Evolutionary conservation across 306 rosid species (phyloP).

Genomic region (Pyrus communis): DNA sequence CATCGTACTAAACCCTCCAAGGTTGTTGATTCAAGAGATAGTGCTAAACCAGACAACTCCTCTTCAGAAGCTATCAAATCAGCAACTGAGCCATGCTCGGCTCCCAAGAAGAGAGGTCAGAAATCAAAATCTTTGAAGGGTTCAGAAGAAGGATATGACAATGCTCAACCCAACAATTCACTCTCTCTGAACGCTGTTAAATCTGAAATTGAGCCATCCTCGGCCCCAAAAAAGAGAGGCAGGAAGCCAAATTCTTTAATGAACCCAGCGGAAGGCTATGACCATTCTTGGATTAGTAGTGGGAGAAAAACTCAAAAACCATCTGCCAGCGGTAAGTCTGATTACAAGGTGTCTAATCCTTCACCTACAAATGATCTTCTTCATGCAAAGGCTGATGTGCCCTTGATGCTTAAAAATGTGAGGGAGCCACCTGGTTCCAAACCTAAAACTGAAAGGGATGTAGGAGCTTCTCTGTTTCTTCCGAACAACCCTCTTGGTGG

Average conservation of each 20-base stretch:
- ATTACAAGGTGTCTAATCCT: constrained; percentile 1
- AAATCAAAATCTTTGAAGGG: constrained; percentile 50
- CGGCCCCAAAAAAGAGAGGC: constrained; percentile 50
- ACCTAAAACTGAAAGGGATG: constrained; percentile 19
- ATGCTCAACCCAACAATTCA: constrained; percentile 8
- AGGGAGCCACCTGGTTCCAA: constrained; percentile 14
- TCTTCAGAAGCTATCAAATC: constrained; percentile 18
- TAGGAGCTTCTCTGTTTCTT: not conserved
- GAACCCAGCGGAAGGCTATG: constrained; percentile 73
- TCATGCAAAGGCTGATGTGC: constrained; percentile 13
- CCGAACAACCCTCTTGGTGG: constrained; percentile 9
- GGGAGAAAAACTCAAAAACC: constrained; percentile 22
- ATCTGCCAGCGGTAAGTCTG: constrained; percentile 24
- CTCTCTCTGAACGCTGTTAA: constrained; percentile 14
- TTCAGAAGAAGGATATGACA: constrained; percentile 39
- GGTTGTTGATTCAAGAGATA: constrained; percentile 6
- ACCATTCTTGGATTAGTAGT: constrained; percentile 33
- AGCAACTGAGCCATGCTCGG: constrained; percentile 19
- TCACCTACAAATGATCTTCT: constrained; percentile 18
- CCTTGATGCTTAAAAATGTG: constrained; percentile 9
- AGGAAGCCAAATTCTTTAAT: constrained; percentile 64
- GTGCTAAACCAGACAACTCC: constrained; percentile 17
- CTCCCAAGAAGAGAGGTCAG: constrained; percentile 44
- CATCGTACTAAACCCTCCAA: constrained; percentile 21
- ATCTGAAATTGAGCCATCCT: constrained; percentile 26